Base-by-base conservation (phyloP, 1,139 yeast genomes). In the Yamadazyma membranifaciens region DNA sequence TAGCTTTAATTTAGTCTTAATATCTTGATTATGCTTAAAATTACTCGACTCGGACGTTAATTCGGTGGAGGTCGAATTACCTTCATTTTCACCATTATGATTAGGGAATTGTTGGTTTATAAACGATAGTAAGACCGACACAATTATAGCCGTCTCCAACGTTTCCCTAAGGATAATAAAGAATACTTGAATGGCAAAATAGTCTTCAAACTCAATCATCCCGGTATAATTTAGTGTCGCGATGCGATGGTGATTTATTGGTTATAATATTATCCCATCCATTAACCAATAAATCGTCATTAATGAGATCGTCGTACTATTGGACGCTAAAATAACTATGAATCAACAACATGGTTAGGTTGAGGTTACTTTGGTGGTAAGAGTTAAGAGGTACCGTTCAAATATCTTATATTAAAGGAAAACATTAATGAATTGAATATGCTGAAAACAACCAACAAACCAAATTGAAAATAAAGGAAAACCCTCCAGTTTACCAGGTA, bases 81-180 rank as follows among this genome's bases (percentile, higher is more conserved):
- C 4, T 12, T 16, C 29, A 11, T 11, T 4, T 29, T 25, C 10
- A 9, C 4, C 9, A 3, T 30, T 25, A 12, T 33, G 39, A 17
- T 37, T 38, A n/a, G 39, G 39, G 24, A 35, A 36, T 24, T 38
- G 42, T 59, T 85, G 94, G 54, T 82, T 81, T 49, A 88, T 71
- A 63, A 88, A 88, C 14, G 96, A 86, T 40, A 88, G 71, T 41
- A 88, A 67, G 22, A 89, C 96, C 13, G 96, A 87, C 25, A 88
- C 83, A 57, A 88, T 83, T 42, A 88, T 81, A 27, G 92, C 95
- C 11, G 95, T 87, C 65, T 88, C 96, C 49, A 88, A 65, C 37
- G 95, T 83, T 63, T 88, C 96, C 56, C 97, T 69, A 47, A 88
- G 75, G 44, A 87, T 88, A 51, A 88, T 87, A 66, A 88, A 88